phyloP scores from a whole-genome alignment of 352 stramenopile species.

The Pythium phragmitis region DNA sequence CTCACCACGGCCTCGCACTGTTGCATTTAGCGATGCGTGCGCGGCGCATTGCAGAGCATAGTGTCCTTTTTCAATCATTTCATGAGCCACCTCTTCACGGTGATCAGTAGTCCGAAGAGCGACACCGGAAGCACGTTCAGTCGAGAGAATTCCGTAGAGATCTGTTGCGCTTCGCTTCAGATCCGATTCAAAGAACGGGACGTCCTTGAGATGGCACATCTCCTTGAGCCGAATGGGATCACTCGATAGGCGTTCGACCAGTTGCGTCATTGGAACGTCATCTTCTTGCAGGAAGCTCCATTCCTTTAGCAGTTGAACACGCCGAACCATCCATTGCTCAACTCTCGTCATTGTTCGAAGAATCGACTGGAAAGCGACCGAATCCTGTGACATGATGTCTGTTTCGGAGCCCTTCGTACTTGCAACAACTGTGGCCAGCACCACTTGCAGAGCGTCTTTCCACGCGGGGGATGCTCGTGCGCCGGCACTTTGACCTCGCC shows the following conservation, averaged over 20 bases:
- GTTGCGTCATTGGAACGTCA: slow-evolving; percentile 35
- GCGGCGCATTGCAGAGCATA: slow-evolving; percentile 4
- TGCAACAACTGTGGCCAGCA: slow-evolving; percentile 2
- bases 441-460: slow-evolving; percentile 9
- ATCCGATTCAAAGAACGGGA: slow-evolving; percentile 39
- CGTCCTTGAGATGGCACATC: slow-evolving; percentile 46
- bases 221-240: slow-evolving; percentile 50
- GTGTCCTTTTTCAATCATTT: slow-evolving; percentile 10
- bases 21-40: not conserved
- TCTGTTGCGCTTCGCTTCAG: slow-evolving; percentile 36
- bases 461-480: not conserved
- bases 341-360: slow-evolving; percentile 39
- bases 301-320: slow-evolving; percentile 66
- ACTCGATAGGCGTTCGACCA: slow-evolving; percentile 53
- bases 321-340: slow-evolving; percentile 64
- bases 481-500: not conserved
- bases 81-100: slow-evolving; percentile 5
- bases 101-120: not conserved
- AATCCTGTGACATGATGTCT: not conserved
- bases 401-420: not conserved
- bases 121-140: slow-evolving; percentile 1
- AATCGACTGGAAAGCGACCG: slow-evolving; percentile 16
- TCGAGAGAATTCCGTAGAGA: slow-evolving; percentile 34
- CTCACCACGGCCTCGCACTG: not conserved
- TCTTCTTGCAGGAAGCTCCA: slow-evolving; percentile 54